phyloP scores from a whole-genome alignment of 148 eudicot species.

The Bassia scoparia region DNA sequence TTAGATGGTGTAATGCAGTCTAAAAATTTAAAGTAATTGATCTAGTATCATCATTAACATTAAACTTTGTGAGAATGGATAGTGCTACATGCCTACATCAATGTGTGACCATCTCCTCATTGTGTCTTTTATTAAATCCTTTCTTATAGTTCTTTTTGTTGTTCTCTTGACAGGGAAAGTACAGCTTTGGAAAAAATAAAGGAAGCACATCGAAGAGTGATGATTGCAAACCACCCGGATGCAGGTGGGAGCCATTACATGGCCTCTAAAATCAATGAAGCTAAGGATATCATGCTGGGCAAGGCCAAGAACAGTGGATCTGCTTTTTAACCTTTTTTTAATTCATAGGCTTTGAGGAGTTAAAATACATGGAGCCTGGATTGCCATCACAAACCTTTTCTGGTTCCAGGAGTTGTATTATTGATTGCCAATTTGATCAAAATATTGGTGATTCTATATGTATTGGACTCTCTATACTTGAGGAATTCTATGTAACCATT shows the following conservation, averaged over 20 bases:
- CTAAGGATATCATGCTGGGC: conserved; percentile 53
- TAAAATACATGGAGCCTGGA: background rate
- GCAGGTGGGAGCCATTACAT: conserved; percentile 68
- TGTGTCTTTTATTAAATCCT: background rate
- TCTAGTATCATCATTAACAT: background rate
- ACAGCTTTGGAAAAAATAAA: conserved; percentile 41
- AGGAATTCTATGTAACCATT: background rate
- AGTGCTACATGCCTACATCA: too few species aligned
- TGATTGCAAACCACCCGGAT: conserved; percentile 65
- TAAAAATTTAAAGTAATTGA: too few species aligned
- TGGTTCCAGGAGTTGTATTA: background rate
- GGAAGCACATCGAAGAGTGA: conserved; percentile 57
- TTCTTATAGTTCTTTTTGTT: background rate
- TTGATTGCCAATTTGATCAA: background rate
- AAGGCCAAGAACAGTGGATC: conserved; percentile 45
- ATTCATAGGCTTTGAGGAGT: background rate
- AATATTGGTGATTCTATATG: background rate
- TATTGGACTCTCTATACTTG: background rate
- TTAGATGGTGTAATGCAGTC: too few species aligned
- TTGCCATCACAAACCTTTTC: background rate
- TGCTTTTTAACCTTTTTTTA: conserved; percentile 32
- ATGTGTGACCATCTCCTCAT: too few species aligned
- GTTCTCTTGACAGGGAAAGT: conserved; percentile 39
- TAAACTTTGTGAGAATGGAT: too few species aligned
- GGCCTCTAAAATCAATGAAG: conserved; percentile 61